phyloP scores from a whole-genome alignment of 2,329 filamentous ascomycete species.

The Fonsecaea monophora region DNA sequence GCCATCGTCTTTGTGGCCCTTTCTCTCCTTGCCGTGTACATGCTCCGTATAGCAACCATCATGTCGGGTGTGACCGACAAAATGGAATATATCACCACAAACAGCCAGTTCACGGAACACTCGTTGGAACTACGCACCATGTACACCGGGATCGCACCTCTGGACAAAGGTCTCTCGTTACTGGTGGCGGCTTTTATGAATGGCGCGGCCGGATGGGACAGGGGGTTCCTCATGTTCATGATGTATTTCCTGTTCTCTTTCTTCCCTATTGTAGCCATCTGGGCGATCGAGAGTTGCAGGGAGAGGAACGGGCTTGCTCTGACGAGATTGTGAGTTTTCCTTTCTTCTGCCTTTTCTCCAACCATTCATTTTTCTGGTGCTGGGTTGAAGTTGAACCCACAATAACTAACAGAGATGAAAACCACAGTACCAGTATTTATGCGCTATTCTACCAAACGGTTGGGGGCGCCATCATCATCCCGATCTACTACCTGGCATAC shows the following conservation, averaged over 20 bases:
- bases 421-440: slow-evolving; percentile 27
- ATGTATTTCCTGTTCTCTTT: slow-evolving; percentile 34
- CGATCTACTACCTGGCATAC: slow-evolving; percentile 40
- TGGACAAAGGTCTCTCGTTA: slow-evolving; percentile 28
- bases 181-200: slow-evolving; percentile 32
- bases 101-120: slow-evolving; percentile 19
- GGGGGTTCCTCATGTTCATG: slow-evolving; percentile 28
- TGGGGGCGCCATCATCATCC: slow-evolving; percentile 38
- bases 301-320: slow-evolving; percentile 23
- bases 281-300: slow-evolving; percentile 31
- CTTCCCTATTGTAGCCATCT: slow-evolving; percentile 28
- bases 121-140: slow-evolving; percentile 22
- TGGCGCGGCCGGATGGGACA: slow-evolving; percentile 28
- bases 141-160: slow-evolving; percentile 26
- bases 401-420: too few species aligned
- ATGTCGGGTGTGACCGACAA: slow-evolving; percentile 19
- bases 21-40: slow-evolving; percentile 20
- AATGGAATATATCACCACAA: slow-evolving; percentile 22
- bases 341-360: background rate
- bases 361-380: background rate
- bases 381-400: background rate
- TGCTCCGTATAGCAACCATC: slow-evolving; percentile 18
- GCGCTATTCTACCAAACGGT: slow-evolving; percentile 35
- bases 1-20: background rate
- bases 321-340: slow-evolving; percentile 30